phyloP scores from a whole-genome alignment of 352 stramenopile genomes.

The Globisporangium takayamanum region DNA sequence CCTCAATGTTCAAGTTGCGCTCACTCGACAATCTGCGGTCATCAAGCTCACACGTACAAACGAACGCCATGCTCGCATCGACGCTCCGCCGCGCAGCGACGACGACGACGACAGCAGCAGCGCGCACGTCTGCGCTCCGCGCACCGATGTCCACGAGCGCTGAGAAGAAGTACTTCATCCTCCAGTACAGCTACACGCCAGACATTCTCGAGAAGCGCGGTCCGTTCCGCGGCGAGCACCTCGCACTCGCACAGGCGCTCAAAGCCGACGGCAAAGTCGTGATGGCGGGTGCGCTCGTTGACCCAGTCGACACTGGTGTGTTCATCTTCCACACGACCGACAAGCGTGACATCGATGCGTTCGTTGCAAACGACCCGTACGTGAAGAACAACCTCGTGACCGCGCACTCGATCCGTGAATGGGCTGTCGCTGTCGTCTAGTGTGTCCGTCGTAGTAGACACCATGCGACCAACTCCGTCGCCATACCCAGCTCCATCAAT shows the following conservation, averaged over 20 bases:
- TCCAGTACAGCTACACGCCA: conserved; percentile 69
- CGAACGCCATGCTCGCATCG: neutral
- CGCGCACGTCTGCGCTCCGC: neutral
- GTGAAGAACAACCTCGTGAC: conserved; percentile 69
- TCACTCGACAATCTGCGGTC: neutral
- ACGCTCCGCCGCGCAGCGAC: neutral
- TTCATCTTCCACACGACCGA: conserved; percentile 61
- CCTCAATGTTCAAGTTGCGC: neutral
- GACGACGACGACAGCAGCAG: neutral
- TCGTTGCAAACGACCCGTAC: conserved; percentile 63
- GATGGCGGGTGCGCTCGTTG: conserved; percentile 65
- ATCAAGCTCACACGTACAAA: conserved; percentile 4
- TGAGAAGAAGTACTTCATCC: conserved; percentile 51
- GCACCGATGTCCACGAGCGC: conserved; percentile 30
- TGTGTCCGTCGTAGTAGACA: neutral
- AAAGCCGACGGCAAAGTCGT: conserved; percentile 53
- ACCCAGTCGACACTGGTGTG: conserved; percentile 49
- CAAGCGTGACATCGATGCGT: conserved; percentile 52
- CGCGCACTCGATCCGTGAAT: conserved; percentile 61
- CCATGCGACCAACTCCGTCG: too few relatives aligned
- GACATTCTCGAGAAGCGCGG: conserved; percentile 69
- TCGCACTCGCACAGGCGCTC: conserved; percentile 37
- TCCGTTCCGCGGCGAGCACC: conserved; percentile 59
- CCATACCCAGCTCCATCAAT: too few relatives aligned
- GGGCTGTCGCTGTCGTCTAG: conserved; percentile 55